Percentiles rank a stretch among this genome's conserved stretches.
These are phyloP conservation scores for Kwoniella pini DNA, from an alignment of 768 basidiomycete species.

Conservation along the genomic window DNA sequence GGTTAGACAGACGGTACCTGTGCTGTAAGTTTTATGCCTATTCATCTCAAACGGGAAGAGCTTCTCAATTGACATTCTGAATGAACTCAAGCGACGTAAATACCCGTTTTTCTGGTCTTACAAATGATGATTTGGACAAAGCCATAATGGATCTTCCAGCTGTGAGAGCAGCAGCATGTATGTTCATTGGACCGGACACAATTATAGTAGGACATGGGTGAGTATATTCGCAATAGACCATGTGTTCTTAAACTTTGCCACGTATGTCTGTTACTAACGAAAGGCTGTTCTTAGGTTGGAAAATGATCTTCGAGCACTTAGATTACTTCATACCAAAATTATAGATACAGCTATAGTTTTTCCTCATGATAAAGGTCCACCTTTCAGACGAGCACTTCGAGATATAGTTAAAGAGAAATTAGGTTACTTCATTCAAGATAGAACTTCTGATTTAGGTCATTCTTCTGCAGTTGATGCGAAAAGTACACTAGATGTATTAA, in stretches of 20 bases:
- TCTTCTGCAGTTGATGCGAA: conserved; percentile 86
- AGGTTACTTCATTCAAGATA: conserved; percentile 76
- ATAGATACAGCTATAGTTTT: conserved; percentile 87
- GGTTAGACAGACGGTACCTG: conserved; percentile 44
- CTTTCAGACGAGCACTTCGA: conserved; percentile 75
- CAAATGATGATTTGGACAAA: conserved; percentile 37
- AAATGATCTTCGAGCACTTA: conserved; percentile 87
- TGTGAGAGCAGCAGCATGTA: conserved; percentile 68
- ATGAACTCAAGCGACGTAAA: conserved; percentile 71
- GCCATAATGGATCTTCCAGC: conserved; percentile 70
- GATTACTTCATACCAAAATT: conserved; percentile 78
- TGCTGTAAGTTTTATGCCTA: conserved; percentile 41
- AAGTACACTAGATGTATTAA: conserved; percentile 83
- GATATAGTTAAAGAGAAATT: conserved; percentile 86
- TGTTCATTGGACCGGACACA: conserved; percentile 73
- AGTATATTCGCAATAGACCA: too few species aligned
- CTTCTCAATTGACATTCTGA: background rate
- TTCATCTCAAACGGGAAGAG: background rate
- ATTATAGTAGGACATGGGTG: conserved; percentile 72
- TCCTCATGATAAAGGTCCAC: conserved; percentile 75
- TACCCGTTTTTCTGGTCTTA: conserved; percentile 62
- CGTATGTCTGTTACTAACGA: too few species aligned
- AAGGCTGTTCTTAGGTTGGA: conserved; percentile 68
- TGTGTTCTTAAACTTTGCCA: too few species aligned
- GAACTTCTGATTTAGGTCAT: conserved; percentile 74